Evolutionary conservation across 1,284 basidiomycete genomes (phyloP).

Genomic region (Xanthoconium separans): DNA sequence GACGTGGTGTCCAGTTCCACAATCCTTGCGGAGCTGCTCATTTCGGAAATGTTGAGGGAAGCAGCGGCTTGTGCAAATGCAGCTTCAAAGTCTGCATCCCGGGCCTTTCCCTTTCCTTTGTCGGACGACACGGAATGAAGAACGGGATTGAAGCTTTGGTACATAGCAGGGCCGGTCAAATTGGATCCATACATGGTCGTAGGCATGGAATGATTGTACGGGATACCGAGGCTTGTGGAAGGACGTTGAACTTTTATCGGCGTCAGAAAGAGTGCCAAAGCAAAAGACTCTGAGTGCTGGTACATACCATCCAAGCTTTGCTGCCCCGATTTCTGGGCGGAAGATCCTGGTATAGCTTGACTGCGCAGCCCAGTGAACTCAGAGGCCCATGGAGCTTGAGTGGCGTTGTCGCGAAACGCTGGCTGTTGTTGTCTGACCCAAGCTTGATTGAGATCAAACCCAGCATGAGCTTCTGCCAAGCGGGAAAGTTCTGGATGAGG

Average conservation of each 20-base stretch:
- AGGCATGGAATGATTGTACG: constrained; percentile 33
- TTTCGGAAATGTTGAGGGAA: constrained; percentile 43
- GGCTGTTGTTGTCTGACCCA: constrained; percentile 51
- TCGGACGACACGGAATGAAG: constrained; percentile 24
- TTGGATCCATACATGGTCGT: constrained; percentile 27
- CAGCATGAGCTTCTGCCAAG: constrained; percentile 31
- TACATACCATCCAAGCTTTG: constrained; percentile 27
- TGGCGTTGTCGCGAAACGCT: constrained; percentile 32
- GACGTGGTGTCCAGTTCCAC: constrained; percentile 52
- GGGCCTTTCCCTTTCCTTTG: constrained; percentile 72
- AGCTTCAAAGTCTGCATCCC: constrained; percentile 75
- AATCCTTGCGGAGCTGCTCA: constrained; percentile 46
- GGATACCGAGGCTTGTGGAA: constrained; percentile 5
- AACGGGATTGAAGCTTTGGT: constrained; percentile 26
- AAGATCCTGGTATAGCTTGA: constrained; percentile 6
- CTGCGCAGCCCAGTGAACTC: constrained; percentile 41
- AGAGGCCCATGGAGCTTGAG: constrained; percentile 44
- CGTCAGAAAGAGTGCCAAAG: constrained; percentile 12
- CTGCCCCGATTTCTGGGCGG: constrained; percentile 32
- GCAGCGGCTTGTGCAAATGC: constrained; percentile 66
- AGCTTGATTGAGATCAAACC: constrained; percentile 43
- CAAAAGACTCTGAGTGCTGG: neutral
- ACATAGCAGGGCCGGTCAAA: constrained; percentile 34
- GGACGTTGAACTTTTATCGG: constrained; percentile 20
- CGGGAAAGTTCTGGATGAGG: constrained; percentile 41